Evolutionary conservation across 345 rosid genomes (phyloP).

Genomic region (Erodium maritimum): DNA sequence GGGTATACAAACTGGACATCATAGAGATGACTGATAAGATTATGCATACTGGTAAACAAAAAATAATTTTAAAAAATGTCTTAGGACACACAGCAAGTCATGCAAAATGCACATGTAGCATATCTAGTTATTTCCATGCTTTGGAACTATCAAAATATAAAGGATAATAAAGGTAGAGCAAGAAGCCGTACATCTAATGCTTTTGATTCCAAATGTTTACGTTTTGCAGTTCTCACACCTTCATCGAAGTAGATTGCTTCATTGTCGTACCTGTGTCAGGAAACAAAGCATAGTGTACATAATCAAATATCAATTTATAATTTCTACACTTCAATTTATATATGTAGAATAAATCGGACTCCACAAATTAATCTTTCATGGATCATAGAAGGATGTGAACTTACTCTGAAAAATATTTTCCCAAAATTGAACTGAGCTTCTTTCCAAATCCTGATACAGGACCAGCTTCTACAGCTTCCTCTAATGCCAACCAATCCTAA

Average conservation of each 20-base stretch:
- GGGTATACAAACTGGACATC: constrained; percentile 38
- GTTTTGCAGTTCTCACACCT: constrained; percentile 52
- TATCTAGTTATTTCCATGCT: too few species aligned
- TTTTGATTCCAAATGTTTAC: constrained; percentile 40
- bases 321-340: not conserved
- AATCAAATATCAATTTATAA: too few species aligned
- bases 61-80: too few species aligned
- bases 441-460: constrained; percentile 20
- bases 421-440: constrained; percentile 18
- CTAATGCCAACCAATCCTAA: constrained; percentile 21
- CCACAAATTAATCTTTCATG: not conserved
- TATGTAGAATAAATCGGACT: not conserved
- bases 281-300: not conserved
- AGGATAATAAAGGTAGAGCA: too few species aligned
- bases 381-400: not conserved
- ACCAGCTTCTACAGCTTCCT: constrained; percentile 22
- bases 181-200: constrained; percentile 46
- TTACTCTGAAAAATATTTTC: constrained; percentile 19
- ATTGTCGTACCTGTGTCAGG: constrained; percentile 35
- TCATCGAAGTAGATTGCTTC: constrained; percentile 69
- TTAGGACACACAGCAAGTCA: too few species aligned
- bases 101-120: too few species aligned
- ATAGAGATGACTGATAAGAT: too few species aligned
- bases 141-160: too few species aligned
- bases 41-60: too few species aligned